Base-by-base conservation (phyloP, 495 filamentous ascomycete genomes). In the Penicillium bovifimosum region DNA sequence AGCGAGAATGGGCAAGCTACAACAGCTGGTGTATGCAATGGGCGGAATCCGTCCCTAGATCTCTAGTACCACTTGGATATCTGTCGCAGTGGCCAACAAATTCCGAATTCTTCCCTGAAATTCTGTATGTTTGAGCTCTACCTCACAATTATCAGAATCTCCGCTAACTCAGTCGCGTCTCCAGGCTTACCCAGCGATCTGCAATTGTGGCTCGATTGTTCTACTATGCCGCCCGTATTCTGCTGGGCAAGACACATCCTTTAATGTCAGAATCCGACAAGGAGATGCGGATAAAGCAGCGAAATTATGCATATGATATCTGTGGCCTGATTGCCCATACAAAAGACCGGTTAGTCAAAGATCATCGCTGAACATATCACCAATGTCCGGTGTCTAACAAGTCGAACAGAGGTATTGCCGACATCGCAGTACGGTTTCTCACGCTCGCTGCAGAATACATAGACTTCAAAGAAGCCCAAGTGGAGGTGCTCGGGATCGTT, bases 271-370 rank as follows among this genome's bases (percentile, higher is more conserved):
- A 82, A 44, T 60, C 67, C 32, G 60, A 58, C 31, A 49, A 61
- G 4, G 85, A 90, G 50, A 88, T 91, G 81, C 81, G 74, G 36
- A 75, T 80, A 10, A 74, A 85, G 52, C 82, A 86, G 58, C 75
- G 84, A 46, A 75, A 76, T 39, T 88, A 96, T 65, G 83, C 90
- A 5, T 81, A 86, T 52, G 80, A 88, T 56, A 83, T 93, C 35
- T 96, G 91, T 59, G 93, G 92, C 24, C 92, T 97, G 55, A 81
- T 84, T 5, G 87, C 90, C 0, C 88, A 95, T 61, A 81, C 86
- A 49, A 86, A 88, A 64, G 90, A 96, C 60, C 75, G 82, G 65
- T 82, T 68, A 55, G 73, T 65, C 11, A 18, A 54, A 10, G 6
- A 10, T 20, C 13, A 11, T 27, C 18, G 0, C 13, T 24, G 9